Conservation (phyloP, 2,329 filamentous ascomycete species). For the Myriosclerotinia scirpicola region DNA sequence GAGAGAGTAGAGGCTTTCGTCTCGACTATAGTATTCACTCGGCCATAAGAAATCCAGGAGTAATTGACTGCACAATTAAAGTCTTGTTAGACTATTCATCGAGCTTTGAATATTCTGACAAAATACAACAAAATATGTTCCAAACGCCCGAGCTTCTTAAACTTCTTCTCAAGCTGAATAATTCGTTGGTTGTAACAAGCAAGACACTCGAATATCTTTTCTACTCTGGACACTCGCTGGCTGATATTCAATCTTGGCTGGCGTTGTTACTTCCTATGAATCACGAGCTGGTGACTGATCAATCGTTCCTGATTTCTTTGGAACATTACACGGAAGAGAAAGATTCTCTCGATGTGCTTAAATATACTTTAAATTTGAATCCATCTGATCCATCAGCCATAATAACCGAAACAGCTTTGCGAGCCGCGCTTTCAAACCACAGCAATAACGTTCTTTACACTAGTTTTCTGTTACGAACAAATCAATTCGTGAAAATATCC, state of each 20-base stretch:
- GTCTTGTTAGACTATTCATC: neutral
- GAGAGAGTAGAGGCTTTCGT: too few relatives aligned
- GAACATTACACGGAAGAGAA: neutral
- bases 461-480: neutral
- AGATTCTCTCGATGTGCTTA: neutral
- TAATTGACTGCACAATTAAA: too few relatives aligned
- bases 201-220: neutral
- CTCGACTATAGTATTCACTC: too few relatives aligned
- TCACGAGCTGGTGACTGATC: neutral
- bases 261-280: neutral
- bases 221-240: neutral
- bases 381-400: neutral
- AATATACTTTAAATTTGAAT: neutral
- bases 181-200: neutral
- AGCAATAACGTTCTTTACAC: neutral
- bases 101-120: neutral
- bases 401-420: neutral
- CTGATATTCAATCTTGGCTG: neutral
- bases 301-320: neutral
- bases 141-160: neutral
- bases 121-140: neutral
- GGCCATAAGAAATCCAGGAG: too few relatives aligned
- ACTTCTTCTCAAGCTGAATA: neutral
- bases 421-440: neutral
- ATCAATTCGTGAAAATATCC: neutral